Conservation (phyloP, 768 basidiomycete genomes). For the Lentinula aciculospora region DNA sequence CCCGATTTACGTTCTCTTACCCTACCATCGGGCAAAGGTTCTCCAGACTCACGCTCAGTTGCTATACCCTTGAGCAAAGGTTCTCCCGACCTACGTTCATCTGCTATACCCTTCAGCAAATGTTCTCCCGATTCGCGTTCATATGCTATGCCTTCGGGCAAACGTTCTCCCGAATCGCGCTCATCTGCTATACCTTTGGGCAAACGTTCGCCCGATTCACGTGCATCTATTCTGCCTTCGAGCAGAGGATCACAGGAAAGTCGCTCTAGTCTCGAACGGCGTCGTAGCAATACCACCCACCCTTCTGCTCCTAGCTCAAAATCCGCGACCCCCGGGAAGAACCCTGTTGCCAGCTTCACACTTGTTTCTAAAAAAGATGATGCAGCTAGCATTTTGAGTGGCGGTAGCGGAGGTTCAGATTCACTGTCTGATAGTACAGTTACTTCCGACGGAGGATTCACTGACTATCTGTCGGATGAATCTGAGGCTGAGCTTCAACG, state of each 20-base stretch:
- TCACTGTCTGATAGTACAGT: slow-evolving; percentile 71
- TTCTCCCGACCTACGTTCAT: not conserved
- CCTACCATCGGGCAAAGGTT: not conserved
- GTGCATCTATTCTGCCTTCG: not conserved
- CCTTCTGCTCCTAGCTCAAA: slow-evolving; percentile 5
- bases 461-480: slow-evolving; percentile 88
- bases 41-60: slow-evolving; percentile 6
- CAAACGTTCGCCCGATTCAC: not conserved
- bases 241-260: not conserved
- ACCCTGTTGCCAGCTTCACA: slow-evolving; percentile 17
- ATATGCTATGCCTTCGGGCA: not conserved
- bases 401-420: slow-evolving; percentile 60
- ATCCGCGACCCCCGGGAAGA: slow-evolving; percentile 13
- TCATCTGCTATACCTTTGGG: not conserved
- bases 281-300: slow-evolving; percentile 14
- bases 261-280: slow-evolving; percentile 8
- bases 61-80: slow-evolving; percentile 19
- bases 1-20: not conserved
- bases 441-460: slow-evolving; percentile 83
- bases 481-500: slow-evolving; percentile 86
- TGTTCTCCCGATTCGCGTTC: not conserved
- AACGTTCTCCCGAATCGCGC: not conserved
- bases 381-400: slow-evolving; percentile 47
- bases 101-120: not conserved
- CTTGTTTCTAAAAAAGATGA: slow-evolving; percentile 26